These are phyloP conservation scores for Violaceomyces palustris DNA, from an alignment of 1,284 basidiomycete genomes.

Conservation along the genomic window DNA sequence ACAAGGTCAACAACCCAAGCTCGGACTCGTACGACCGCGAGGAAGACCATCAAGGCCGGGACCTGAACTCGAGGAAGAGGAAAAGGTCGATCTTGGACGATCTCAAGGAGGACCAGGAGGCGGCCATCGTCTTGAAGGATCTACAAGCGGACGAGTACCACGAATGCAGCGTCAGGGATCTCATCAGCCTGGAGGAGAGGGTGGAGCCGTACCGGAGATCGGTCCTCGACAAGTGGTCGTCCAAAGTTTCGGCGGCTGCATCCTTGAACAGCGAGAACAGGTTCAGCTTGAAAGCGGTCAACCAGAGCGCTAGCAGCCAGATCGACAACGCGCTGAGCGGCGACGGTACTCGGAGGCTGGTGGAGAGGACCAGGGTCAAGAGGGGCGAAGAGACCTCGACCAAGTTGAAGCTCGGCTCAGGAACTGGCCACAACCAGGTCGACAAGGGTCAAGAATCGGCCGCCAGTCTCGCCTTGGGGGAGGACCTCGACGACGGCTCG, in stretches of 20 bases:
- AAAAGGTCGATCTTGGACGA: no score
- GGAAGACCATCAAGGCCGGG: no score
- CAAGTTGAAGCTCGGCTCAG: conserved; percentile 7
- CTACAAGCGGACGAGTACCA: conserved; percentile 16
- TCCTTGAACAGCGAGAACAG: conserved; percentile 18
- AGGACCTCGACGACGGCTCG: not conserved
- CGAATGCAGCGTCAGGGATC: conserved; percentile 10
- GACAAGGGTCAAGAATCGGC: no score
- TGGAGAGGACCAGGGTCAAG: conserved; percentile 39
- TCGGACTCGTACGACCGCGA: no score
- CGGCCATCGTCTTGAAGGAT: conserved; percentile 12
- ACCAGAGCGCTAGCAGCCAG: conserved; percentile 34
- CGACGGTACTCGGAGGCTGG: conserved; percentile 35
- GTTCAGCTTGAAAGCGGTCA: conserved; percentile 37
- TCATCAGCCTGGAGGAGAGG: conserved; percentile 11
- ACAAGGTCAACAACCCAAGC: conserved; percentile 4
- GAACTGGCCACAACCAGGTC: no score
- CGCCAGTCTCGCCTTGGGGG: not conserved
- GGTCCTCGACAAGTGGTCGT: conserved; percentile 38
- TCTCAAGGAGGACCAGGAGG: conserved; percentile 9
- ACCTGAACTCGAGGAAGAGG: no score
- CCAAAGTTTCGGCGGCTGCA: conserved; percentile 29
- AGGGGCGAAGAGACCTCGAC: conserved; percentile 16
- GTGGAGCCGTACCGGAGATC: conserved; percentile 10
- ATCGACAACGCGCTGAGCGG: conserved; percentile 35